A percentile compares a stretch with the other conserved stretches of the same genome.
Conservation (phyloP, 202 grass and related monocot genomes). For the Schoenoplectus tabernaemontani region DNA sequence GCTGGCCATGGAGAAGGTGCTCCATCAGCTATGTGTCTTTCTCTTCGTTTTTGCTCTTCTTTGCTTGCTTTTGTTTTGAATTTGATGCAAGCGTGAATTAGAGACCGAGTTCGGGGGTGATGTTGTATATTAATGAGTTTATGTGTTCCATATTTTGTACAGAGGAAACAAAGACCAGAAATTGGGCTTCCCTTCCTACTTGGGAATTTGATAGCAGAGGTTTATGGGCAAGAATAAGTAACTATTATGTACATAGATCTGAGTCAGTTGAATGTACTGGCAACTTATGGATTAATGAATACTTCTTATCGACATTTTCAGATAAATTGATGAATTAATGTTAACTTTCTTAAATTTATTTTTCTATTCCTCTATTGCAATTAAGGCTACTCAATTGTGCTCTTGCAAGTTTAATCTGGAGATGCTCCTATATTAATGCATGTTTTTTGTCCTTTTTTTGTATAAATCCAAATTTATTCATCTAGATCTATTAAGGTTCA, state of each 20-base stretch:
- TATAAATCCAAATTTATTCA: background rate
- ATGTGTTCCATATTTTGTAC: slow-evolving; percentile 1
- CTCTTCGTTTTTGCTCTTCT: slow-evolving; percentile 55
- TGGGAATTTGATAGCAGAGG: background rate
- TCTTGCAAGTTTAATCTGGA: background rate
- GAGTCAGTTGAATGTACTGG: background rate
- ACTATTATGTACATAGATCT: slow-evolving; percentile 7
- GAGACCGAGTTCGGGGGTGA: background rate
- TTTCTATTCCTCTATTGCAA: background rate
- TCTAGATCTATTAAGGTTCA: background rate
- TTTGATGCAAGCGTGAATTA: slow-evolving; percentile 26
- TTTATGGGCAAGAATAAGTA: background rate
- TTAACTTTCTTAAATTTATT: background rate
- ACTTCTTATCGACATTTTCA: background rate
- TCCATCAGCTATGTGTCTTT: slow-evolving; percentile 83
- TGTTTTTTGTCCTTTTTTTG: background rate
- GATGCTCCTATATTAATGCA: background rate
- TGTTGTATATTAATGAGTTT: background rate
- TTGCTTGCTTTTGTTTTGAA: slow-evolving; percentile 86
- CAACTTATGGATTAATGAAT: background rate
- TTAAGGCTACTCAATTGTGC: background rate
- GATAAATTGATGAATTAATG: background rate
- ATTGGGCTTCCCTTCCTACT: background rate
- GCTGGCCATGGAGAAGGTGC: slow-evolving; percentile 52
- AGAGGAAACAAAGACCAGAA: slow-evolving; percentile 2